These are phyloP conservation scores for Scheffersomyces coipomensis DNA, from an alignment of 805 yeast species.

Conservation along the genomic window DNA sequence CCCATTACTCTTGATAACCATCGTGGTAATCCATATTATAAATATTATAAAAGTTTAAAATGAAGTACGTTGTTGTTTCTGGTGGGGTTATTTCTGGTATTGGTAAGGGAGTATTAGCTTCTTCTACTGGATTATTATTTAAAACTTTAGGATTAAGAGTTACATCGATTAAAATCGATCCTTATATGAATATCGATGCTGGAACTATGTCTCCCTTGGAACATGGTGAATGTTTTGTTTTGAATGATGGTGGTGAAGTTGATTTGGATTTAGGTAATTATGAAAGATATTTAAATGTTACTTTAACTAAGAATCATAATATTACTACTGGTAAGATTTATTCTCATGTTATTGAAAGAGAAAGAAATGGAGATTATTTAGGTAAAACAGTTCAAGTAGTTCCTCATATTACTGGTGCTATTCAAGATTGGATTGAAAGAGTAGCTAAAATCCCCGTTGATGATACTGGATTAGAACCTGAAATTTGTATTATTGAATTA, in stretches of 20 bases:
- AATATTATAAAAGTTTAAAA: constrained; percentile 25
- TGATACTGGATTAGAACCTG: constrained; percentile 83
- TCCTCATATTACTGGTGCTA: constrained; percentile 95
- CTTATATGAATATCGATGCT: constrained; percentile 98
- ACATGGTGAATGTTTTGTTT: constrained; percentile 98
- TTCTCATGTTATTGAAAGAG: constrained; percentile 88
- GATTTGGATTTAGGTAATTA: constrained; percentile 97
- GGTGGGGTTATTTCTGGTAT: constrained; percentile 99
- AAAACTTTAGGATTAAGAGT: constrained; percentile 94
- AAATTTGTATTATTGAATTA: constrained; percentile 92
- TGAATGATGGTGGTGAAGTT: constrained; percentile 98
- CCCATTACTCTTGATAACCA: background rate
- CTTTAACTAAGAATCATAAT: constrained; percentile 91
- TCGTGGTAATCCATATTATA: background rate
- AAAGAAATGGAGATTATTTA: constrained; percentile 94
- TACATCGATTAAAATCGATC: constrained; percentile 97
- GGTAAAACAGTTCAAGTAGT: constrained; percentile 99
- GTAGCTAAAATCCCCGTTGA: constrained; percentile 93
- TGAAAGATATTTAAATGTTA: constrained; percentile 92
- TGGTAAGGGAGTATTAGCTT: constrained; percentile 98
- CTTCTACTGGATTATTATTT: constrained; percentile 92
- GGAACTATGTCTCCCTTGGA: constrained; percentile 99
- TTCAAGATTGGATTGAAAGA: constrained; percentile 97
- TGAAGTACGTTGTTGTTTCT: constrained; percentile 99
- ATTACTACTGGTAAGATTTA: constrained; percentile 98